Evolutionary conservation across 2,329 filamentous ascomycete genomes (phyloP).

Genomic region (Furcasterigmium sp.): DNA sequence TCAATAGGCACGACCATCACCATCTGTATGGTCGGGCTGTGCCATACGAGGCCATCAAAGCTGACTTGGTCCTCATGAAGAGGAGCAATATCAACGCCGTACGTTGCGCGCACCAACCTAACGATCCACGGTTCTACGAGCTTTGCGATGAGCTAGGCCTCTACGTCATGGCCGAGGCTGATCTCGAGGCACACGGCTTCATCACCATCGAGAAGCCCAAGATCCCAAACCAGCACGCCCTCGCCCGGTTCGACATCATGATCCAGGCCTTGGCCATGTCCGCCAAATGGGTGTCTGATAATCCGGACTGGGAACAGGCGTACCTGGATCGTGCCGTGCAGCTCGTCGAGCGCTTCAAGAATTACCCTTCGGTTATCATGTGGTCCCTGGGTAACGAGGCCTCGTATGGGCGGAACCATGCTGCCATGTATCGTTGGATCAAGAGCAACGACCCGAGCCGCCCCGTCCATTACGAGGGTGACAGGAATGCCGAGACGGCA

Average conservation of each 20-base stretch:
- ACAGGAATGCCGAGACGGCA: constrained; percentile 48
- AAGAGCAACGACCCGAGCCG: constrained; percentile 50
- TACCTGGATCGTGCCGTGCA: constrained; percentile 63
- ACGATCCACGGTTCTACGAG: constrained; percentile 54
- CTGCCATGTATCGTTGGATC: constrained; percentile 61
- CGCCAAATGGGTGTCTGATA: constrained; percentile 49
- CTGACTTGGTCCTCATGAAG: constrained; percentile 63
- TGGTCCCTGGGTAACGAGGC: constrained; percentile 71
- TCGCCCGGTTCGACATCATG: no score
- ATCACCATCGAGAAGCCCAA: constrained; percentile 23
- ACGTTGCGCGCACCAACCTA: constrained; percentile 62
- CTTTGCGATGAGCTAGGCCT: constrained; percentile 59
- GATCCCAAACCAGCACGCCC: no score
- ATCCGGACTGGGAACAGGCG: constrained; percentile 54
- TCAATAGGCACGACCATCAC: constrained; percentile 68
- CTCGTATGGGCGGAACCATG: constrained; percentile 63
- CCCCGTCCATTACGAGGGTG: constrained; percentile 61
- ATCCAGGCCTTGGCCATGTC: no score
- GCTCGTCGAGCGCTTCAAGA: constrained; percentile 52
- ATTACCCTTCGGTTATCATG: constrained; percentile 61
- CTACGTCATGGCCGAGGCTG: constrained; percentile 55
- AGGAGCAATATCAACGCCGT: constrained; percentile 65
- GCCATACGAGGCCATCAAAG: constrained; percentile 50
- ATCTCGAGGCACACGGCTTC: constrained; percentile 50
- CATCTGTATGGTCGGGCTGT: constrained; percentile 56